phyloP scores from a whole-genome alignment of 129 eudicot genomes.

The Solidago caesia region DNA sequence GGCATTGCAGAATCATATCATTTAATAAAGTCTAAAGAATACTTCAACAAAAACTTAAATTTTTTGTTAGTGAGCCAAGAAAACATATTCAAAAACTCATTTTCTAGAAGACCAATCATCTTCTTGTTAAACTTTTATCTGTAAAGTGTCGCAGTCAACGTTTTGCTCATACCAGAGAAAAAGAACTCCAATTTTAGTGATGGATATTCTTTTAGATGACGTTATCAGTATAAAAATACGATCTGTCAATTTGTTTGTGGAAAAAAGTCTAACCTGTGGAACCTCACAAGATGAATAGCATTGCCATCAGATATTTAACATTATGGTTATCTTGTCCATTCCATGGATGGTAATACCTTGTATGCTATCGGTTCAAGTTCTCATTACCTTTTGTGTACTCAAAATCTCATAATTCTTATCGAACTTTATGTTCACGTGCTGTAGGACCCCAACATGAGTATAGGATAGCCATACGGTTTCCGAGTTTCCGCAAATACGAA shows the following conservation, averaged over 20 bases:
- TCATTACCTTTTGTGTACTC: background rate
- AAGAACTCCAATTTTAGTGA: constrained; percentile 13
- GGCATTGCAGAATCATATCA: background rate
- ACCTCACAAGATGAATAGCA: constrained; percentile 15
- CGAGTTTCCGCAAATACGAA: background rate
- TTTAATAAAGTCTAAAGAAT: background rate
- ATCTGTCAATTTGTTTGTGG: constrained; percentile 16
- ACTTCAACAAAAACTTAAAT: background rate
- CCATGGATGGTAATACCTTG: background rate
- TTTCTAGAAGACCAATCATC: background rate
- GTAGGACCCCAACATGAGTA: background rate
- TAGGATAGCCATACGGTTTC: background rate
- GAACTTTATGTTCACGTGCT: background rate
- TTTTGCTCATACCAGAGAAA: constrained; percentile 8
- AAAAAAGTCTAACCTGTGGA: constrained; percentile 12
- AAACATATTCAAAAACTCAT: background rate
- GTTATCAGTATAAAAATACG: constrained; percentile 5
- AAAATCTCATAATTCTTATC: background rate
- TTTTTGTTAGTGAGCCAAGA: background rate
- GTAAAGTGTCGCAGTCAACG: constrained; percentile 5
- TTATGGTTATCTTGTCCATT: constrained; percentile 1
- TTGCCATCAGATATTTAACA: background rate
- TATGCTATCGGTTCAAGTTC: constrained; percentile 4
- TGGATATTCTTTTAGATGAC: constrained; percentile 13
- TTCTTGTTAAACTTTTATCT: constrained; percentile 9